Conservation (phyloP, 169 alveolate genomes). For the Eimeria sp. region DNA sequence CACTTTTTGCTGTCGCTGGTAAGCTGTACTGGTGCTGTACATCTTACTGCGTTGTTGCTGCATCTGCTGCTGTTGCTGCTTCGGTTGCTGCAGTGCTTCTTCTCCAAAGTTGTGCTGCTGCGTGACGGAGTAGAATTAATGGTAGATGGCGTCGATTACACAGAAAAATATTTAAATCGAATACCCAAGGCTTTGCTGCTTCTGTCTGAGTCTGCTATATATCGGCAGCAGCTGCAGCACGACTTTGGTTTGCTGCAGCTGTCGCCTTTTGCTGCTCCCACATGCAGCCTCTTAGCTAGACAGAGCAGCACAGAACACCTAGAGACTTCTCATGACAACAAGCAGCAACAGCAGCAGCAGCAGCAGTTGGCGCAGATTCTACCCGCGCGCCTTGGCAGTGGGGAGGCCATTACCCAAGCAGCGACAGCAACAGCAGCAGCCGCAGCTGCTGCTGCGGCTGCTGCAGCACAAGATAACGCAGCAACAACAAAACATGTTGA, state of each 20-base stretch:
- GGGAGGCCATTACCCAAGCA: neutral
- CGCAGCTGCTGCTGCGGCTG: too few relatives aligned
- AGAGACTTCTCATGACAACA: neutral
- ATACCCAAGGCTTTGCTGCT: slow-evolving; percentile 1
- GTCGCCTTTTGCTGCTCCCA: slow-evolving; percentile 56
- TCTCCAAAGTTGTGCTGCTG: slow-evolving; percentile 39
- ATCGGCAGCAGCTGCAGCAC: slow-evolving; percentile 64
- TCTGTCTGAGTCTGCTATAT: slow-evolving; percentile 5
- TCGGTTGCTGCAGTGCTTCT: slow-evolving; percentile 28
- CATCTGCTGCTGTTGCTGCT: slow-evolving; percentile 15
- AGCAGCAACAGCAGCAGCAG: slow-evolving; percentile 45
- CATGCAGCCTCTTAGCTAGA: neutral
- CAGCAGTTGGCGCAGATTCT: neutral
- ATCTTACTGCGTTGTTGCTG: neutral
- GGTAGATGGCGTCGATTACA: slow-evolving; percentile 46
- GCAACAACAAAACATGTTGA: neutral
- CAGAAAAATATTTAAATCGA: neutral
- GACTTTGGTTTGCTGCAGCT: slow-evolving; percentile 49
- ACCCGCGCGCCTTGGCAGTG: neutral
- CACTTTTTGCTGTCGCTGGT: neutral
- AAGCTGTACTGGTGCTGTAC: neutral
- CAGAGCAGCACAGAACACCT: neutral
- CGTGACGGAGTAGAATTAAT: slow-evolving; percentile 52
- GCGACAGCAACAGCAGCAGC: neutral
- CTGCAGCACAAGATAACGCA: too few relatives aligned